Evolutionary conservation across 352 stramenopile genomes (phyloP).

Genomic region (Globisporangium sylvaticum): DNA sequence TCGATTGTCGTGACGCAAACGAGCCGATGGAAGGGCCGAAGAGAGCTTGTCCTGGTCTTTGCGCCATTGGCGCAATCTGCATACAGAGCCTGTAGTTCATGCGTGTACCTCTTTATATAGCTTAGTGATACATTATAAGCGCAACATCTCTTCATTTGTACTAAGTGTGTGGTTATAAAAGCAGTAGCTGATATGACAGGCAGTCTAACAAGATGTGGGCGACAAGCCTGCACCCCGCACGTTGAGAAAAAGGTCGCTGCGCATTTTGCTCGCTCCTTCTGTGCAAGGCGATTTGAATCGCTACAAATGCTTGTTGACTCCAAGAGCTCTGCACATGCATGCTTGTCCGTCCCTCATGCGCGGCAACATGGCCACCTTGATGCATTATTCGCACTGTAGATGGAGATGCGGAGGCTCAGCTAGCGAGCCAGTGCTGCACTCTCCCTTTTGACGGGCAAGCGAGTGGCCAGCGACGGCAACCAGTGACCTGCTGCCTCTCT

Average conservation of each 20-base stretch:
- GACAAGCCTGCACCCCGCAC: background rate
- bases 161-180: background rate
- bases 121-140: background rate
- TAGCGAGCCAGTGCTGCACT: slow-evolving; percentile 2
- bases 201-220: slow-evolving; percentile 3
- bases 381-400: background rate
- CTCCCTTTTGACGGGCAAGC: background rate
- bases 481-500: background rate
- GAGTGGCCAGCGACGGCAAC: background rate
- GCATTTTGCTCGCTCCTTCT: background rate
- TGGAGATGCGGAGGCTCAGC: background rate
- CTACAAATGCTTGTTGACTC: background rate
- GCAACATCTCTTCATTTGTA: background rate
- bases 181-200: background rate
- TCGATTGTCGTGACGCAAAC: slow-evolving; percentile 2
- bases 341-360: too few relatives aligned
- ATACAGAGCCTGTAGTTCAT: background rate
- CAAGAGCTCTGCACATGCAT: background rate
- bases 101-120: background rate
- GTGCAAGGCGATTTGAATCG: slow-evolving; percentile 2
- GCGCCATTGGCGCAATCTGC: background rate
- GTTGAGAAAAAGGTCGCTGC: slow-evolving; percentile 7
- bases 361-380: background rate
- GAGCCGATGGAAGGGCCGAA: background rate
- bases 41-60: background rate